Percentiles rank a stretch among this genome's conserved stretches.
phyloP scores from a whole-genome alignment of 352 stramenopile species.

The Pythium graminicola region DNA sequence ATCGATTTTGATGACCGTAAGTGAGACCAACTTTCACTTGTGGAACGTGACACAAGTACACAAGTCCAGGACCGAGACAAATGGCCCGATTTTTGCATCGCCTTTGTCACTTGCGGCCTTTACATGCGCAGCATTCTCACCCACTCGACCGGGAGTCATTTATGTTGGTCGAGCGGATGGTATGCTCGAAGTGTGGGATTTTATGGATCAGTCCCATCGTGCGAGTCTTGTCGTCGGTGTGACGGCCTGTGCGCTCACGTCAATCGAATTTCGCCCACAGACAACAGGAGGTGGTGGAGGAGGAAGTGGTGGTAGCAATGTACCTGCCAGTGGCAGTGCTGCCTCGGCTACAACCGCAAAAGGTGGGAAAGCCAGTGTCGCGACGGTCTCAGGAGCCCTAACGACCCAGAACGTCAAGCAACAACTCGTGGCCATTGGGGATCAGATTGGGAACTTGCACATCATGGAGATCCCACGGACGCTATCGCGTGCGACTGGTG shows the following conservation, averaged over 20 bases:
- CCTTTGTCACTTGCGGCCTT: constrained; percentile 73
- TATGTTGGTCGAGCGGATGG: constrained; percentile 87
- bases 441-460: constrained; percentile 90
- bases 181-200: constrained; percentile 91
- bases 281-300: constrained; percentile 8
- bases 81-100: constrained; percentile 82
- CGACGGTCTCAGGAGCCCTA: not conserved
- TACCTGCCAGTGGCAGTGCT: constrained; percentile 2
- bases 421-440: constrained; percentile 87
- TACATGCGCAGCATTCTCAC: constrained; percentile 85
- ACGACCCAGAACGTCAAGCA: constrained; percentile 56
- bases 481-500: constrained; percentile 70
- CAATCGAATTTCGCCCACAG: constrained; percentile 66
- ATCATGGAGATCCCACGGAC: constrained; percentile 90
- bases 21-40: constrained; percentile 89
- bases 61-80: constrained; percentile 25
- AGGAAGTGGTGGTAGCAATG: constrained; percentile 10
- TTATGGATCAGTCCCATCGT: constrained; percentile 88
- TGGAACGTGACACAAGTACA: constrained; percentile 77
- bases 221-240: constrained; percentile 73
- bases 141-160: constrained; percentile 80
- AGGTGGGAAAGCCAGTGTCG: constrained; percentile 9
- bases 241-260: constrained; percentile 84
- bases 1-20: constrained; percentile 82
- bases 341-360: constrained; percentile 17